Base-by-base conservation (phyloP, 495 filamentous ascomycete genomes). In the Tuber magnatum region DNA sequence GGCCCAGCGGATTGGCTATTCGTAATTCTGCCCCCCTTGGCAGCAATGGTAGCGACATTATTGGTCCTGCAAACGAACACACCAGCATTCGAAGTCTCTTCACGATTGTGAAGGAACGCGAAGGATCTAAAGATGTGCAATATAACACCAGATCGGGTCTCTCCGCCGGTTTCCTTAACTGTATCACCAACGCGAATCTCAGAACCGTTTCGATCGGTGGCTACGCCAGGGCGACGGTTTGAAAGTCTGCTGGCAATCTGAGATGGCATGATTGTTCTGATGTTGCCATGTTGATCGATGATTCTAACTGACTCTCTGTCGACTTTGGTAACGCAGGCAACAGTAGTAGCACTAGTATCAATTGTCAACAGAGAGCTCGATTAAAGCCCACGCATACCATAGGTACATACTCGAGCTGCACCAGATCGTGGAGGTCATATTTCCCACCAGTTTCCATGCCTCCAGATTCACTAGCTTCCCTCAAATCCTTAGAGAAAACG, bases 401-500 rank as follows among this genome's bases (percentile, higher is more conserved):
- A 61, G 71, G 22, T 65, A 86, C 88, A 86, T 85, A 90, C 88
- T 98, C 96, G 75, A 99, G 89, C 84, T 97, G 94, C 32, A 98
- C 93, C 39, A 99, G 87, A 84, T 99, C 95, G 76, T 94, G 91
- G 44, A 99, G 89, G 75, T 94, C 92, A 83, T 91, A 97, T 82
- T 93, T 91, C 24, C 93, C 92, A 39, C 93, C 87, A 69, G 91
- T 89, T 16, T 90, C 90, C 76, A 92, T 88, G 68, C 90, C 92
- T 73, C 92, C 93, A 78, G 94, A 92, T 79, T 99, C 95, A 69
- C 91, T 92, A 61, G 96, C 95, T 83, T 97, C 91, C 74, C 95
- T 88, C 51, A 99, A 86, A 83, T 99, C 96, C 81, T 97, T 97
- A 84, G 94, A 97, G 85, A 99, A 99, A 3, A 99, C 94, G 0